Conservation (phyloP, 2,329 filamentous ascomycete genomes). For the Herpomyces periplanetae region DNA sequence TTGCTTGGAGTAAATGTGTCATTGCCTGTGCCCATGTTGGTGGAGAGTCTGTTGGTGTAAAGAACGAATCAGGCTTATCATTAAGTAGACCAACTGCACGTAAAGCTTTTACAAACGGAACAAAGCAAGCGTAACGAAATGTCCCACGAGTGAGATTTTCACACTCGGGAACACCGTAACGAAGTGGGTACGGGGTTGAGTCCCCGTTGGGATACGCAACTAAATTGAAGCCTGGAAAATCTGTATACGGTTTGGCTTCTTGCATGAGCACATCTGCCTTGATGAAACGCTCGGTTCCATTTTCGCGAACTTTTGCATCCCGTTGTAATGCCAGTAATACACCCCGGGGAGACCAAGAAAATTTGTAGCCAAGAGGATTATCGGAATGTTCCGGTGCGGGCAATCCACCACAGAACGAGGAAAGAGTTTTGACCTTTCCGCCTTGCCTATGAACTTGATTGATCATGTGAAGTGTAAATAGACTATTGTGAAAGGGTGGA, state of each 20-base stretch:
- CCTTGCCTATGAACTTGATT: slow-evolving; percentile 49
- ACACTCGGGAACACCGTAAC: slow-evolving; percentile 67
- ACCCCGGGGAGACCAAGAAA: slow-evolving; percentile 33
- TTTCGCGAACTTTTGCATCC: slow-evolving; percentile 40
- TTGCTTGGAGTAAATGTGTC: slow-evolving; percentile 27
- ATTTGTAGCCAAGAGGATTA: slow-evolving; percentile 80
- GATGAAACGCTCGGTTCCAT: slow-evolving; percentile 12
- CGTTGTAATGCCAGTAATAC: slow-evolving; percentile 60
- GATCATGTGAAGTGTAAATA: slow-evolving; percentile 57
- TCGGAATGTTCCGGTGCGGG: slow-evolving; percentile 30
- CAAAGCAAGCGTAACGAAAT: slow-evolving; percentile 56
- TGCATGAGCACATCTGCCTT: slow-evolving; percentile 32
- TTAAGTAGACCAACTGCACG: slow-evolving; percentile 64
- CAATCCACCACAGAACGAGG: slow-evolving; percentile 49
- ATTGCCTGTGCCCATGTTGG: slow-evolving; percentile 56
- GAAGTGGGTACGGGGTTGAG: slow-evolving; percentile 47
- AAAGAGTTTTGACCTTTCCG: slow-evolving; percentile 47
- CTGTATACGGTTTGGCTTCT: slow-evolving; percentile 52
- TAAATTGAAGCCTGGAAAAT: slow-evolving; percentile 56
- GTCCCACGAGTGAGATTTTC: slow-evolving; percentile 53
- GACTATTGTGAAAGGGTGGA: slow-evolving; percentile 9
- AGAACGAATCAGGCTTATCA: slow-evolving; percentile 19
- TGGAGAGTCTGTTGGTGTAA: slow-evolving; percentile 15
- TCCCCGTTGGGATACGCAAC: slow-evolving; percentile 83
- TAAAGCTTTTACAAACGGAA: slow-evolving; percentile 49